Base-by-base conservation (phyloP, 768 basidiomycete species). In the Russula ochroleuca region DNA sequence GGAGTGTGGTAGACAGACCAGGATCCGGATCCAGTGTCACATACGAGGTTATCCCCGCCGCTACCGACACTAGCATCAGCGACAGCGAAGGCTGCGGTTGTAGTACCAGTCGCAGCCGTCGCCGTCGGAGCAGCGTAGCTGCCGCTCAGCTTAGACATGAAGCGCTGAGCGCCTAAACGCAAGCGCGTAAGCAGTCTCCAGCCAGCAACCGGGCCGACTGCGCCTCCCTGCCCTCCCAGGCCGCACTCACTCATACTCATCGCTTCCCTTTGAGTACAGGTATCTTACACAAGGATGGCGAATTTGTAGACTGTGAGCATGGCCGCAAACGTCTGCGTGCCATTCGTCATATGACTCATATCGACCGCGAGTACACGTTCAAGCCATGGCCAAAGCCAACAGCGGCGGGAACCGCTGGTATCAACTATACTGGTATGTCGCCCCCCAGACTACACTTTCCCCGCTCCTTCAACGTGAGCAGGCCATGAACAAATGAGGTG, bases 351-450 rank as follows among this genome's bases (percentile, higher is more conserved):
- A 74, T 91, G n/a, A n/a, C n/a, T n/a, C n/a, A n/a, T 28, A 5
- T 28, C 89, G 68, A 87, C 90, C 0, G 90, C 91, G 4, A 80
- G 87, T 1, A 77, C 81, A 31, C 82, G 86, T 28, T 82, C 85
- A 93, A 71, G 83, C 84, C 48, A 85, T 93, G n/a, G 92, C 85
- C 3, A 70, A 78, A 45, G 92, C 83, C 31, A 91, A 86, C 67
- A 88, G 85, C 7, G 75, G 81, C 56, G 83, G 86, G 0, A 78
- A 82, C 37, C 78, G 90, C 40, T 92, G 90, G 89, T 93, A 82
- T 72, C 91, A 93, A 71, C 79, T 92, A 1, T 92, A 93, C 72
- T 90, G 90, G 88, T 86, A 55, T 62, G 75, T 68, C 21, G 23
- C 41, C n/a, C 10, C 9, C 17, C 6, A 21, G 19, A 25, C 41